Base-by-base conservation (phyloP, 2,329 filamentous ascomycete genomes). In the Zymoseptoria pseudotritici region DNA sequence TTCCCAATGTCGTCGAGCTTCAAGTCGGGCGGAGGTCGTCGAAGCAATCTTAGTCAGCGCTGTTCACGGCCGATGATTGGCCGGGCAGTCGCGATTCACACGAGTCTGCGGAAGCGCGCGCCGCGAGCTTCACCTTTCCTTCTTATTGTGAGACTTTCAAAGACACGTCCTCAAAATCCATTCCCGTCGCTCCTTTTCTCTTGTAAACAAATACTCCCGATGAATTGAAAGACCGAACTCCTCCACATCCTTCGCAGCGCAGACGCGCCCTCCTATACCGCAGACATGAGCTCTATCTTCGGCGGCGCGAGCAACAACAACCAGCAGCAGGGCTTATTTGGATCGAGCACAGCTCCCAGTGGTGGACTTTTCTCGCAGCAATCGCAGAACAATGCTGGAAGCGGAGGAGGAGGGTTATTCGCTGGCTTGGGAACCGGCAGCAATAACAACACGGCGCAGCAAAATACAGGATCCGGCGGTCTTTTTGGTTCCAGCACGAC, bases 331-430 rank as follows among this genome's bases (percentile, higher is more conserved):
- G 29, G 59, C 24, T 51, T 61, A 10, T 59, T 61, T 50, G 60
- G 60, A 54, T 26, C 60, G 22, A 58, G 60, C 31, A 59, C 56
- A 52, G 50, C 56, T 29, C 60, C 59, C 51, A 62, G 49, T 26
- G 59, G 58, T 11, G 61, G 58, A 60, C 59, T 63, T n/a, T 56
- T 65, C 22, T 62, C 63, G 36, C 61, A 58, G 3, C 54, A 53
- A 49, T n/a, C 36, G 5, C 36, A 46, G 36, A 46, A n/a, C 13
- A 46, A 46, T n/a, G 4, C 36, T 17, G 36, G 13, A 20, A 56
- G 22, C 17, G 52, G 53, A 17, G 54, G 58, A 10, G 66, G 68
- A 59, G 72, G 73, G 31, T 61, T 77, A 24, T 77, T 76, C 55
- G 13, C 36, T 17, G 70, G 71, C 19, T 63, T 61, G 5, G 59